Evolutionary conservation across 2,329 filamentous ascomycete species (phyloP).

Genomic region (Exophiala mesophila): DNA sequence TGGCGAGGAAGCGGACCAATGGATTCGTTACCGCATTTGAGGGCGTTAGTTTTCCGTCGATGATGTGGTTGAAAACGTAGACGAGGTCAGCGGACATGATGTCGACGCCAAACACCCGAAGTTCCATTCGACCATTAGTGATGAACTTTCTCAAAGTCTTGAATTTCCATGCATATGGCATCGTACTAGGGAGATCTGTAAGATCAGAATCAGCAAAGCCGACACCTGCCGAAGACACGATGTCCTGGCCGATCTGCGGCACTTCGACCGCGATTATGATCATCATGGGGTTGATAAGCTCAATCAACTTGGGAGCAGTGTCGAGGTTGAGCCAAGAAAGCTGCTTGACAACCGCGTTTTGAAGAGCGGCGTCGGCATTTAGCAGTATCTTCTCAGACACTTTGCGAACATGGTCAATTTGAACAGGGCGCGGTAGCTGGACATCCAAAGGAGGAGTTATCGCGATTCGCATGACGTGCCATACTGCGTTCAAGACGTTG

Average conservation of each 20-base stretch:
- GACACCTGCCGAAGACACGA: conserved; percentile 30
- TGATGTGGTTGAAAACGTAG: conserved; percentile 56
- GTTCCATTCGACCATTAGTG: conserved; percentile 81
- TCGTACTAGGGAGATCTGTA: conserved; percentile 32
- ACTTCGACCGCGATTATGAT: conserved; percentile 30
- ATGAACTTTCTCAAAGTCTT: conserved; percentile 66
- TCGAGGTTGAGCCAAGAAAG: conserved; percentile 40
- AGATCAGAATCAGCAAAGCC: conserved; percentile 20
- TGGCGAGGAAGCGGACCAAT: conserved; percentile 63
- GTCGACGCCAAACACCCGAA: conserved; percentile 74
- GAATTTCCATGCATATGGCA: conserved; percentile 62
- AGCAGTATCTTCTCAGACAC: conserved; percentile 16
- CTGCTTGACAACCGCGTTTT: conserved; percentile 39
- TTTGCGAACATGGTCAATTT: conserved; percentile 19
- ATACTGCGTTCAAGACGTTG: conserved; percentile 11
- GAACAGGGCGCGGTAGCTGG: conserved; percentile 7
- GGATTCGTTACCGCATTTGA: conserved; percentile 42
- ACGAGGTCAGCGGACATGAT: conserved; percentile 68
- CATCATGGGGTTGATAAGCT: conserved; percentile 32
- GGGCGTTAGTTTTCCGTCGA: conserved; percentile 32
- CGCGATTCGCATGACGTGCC: conserved; percentile 22
- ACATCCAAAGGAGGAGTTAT: conserved; percentile 5
- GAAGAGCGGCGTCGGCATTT: conserved; percentile 34
- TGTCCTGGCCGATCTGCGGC: conserved; percentile 32
- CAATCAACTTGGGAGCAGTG: conserved; percentile 35